These are phyloP conservation scores for Claviceps sp. DNA, from an alignment of 2,329 filamentous ascomycete genomes.

Conservation along the genomic window DNA sequence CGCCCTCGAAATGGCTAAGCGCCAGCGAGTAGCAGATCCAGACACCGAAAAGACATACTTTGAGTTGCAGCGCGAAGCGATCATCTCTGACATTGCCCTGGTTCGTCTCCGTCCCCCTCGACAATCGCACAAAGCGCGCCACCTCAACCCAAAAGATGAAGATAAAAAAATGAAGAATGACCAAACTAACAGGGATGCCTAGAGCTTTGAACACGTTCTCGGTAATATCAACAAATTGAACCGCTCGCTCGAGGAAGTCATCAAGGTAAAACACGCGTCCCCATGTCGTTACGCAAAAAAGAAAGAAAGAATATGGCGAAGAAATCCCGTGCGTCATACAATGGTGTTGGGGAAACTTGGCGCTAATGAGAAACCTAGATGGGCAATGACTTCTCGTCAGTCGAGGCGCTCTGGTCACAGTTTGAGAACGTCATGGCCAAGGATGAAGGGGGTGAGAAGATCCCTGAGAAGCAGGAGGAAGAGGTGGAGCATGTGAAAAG, in stretches of 20 bases:
- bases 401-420: constrained; percentile 92
- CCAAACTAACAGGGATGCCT: too few species aligned
- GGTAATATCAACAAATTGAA: constrained; percentile 95
- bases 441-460: constrained; percentile 12
- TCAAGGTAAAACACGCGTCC: constrained; percentile 43
- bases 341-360: too few species aligned
- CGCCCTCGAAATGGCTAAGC: constrained; percentile 4
- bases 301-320: too few species aligned
- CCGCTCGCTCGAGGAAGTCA: constrained; percentile 78
- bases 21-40: constrained; percentile 9
- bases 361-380: constrained; percentile 36
- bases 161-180: not conserved
- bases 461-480: constrained; percentile 14
- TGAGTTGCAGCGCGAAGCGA: constrained; percentile 59
- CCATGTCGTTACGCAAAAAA: not conserved
- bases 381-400: constrained; percentile 92
- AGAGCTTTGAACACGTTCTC: constrained; percentile 78
- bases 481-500: constrained; percentile 15
- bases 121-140: not conserved
- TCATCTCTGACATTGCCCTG: constrained; percentile 60
- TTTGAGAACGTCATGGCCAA: constrained; percentile 94
- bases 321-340: not conserved
- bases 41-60: constrained; percentile 47
- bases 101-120: constrained; percentile 25
- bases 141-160: not conserved